Base-by-base conservation (phyloP, 2,329 filamentous ascomycete species). In the Erysiphe pulchra region DNA sequence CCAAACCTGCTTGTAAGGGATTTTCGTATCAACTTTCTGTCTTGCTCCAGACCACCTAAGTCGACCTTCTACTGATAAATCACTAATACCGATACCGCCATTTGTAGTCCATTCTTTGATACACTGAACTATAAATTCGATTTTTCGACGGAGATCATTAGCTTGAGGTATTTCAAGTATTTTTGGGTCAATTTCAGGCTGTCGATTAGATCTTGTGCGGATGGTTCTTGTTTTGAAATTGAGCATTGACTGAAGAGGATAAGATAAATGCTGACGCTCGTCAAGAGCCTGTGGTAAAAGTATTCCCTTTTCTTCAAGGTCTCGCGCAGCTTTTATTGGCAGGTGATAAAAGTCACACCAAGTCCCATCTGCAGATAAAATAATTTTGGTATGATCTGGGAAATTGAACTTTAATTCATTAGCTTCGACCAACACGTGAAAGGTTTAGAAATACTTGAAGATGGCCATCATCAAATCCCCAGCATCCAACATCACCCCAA, bases 351-450 rank as follows among this genome's bases (percentile, higher is more conserved):
- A 83, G 57, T 82, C 78, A 52, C 80, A 78, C 67, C 75, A 79
- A 1, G 70, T 73, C n/a, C 79, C 81, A 30, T 78, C 72, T 1
- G 77, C 64, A 47, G 83, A 81, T 24, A 90, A 63, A 12, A 87
- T 77, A 46, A 90, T 71, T 62, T 90, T 90, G 48, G 82, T 87
- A 59, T 90, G 82, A 53, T 90, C 82, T 2, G 82, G 81, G 59
- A 90, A 90, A 62, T 90, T 87, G 62, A 87, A 81, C 71, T 84
- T 51, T 24, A 18, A 48, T 30, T 31, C 17, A 31, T 39, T 57
- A 48, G 56, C 46, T 36, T 48, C 43, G 37, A 13, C 31, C 16
- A 45, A 37, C 36, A 42, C 28, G 43, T 10, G 7, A 30, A 37
- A 24, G 31, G 16, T 39, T 24, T 7, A 14, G 16, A 48, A 52